Evolutionary conservation across 2,329 filamentous ascomycete species (phyloP).

Genomic region (Colletotrichum phormii): DNA sequence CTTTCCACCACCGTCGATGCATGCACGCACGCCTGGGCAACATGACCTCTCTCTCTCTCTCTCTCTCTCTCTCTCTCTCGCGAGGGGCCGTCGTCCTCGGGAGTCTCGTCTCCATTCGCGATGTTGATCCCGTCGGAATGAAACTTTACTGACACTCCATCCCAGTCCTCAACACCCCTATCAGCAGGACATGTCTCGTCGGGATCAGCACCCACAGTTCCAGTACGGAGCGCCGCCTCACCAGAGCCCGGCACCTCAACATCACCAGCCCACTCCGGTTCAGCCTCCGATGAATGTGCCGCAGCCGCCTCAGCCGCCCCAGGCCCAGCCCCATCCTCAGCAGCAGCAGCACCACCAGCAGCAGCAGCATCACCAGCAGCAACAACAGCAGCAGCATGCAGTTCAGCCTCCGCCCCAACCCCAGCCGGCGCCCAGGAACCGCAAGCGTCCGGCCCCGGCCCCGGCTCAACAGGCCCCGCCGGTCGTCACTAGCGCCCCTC

Average conservation of each 20-base stretch:
- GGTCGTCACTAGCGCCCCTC: conserved; percentile 44
- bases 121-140: conserved; percentile 21
- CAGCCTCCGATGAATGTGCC: conserved; percentile 59
- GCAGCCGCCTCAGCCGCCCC: conserved; percentile 48
- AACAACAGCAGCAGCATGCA: conserved; percentile 44
- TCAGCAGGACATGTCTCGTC: conserved; percentile 62
- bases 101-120: neutral
- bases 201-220: conserved; percentile 57
- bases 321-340: conserved; percentile 41
- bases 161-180: conserved; percentile 59
- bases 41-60: no score
- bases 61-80: no score
- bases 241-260: conserved; percentile 51
- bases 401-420: conserved; percentile 49
- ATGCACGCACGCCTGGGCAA: neutral
- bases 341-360: conserved; percentile 49
- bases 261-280: conserved; percentile 52
- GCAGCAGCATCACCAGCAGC: conserved; percentile 42
- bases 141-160: conserved; percentile 39
- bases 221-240: conserved; percentile 53
- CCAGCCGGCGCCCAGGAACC: conserved; percentile 47
- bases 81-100: neutral
- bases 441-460: conserved; percentile 48
- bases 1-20: neutral
- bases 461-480: conserved; percentile 49